Evolutionary conservation across 345 rosid species (phyloP).

Genomic region (Rhodamnia rubescens): DNA sequence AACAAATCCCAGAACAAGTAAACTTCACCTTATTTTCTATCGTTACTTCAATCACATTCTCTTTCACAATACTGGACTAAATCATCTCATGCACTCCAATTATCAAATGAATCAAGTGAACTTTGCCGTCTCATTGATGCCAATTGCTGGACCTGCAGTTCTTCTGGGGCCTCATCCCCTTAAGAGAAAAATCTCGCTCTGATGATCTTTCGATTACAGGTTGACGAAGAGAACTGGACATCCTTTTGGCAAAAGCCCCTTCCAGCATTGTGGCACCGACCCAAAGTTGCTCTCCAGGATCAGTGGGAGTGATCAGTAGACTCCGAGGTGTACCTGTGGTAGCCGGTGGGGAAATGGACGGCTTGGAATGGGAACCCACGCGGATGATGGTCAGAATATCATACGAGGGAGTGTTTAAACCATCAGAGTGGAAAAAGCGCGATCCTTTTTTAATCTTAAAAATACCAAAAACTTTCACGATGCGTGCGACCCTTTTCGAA

Average conservation of each 20-base stretch:
- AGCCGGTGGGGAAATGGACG: conserved; percentile 66
- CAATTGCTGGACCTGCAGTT: conserved; percentile 24
- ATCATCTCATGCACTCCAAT: no score
- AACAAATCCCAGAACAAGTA: neutral
- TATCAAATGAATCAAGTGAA: conserved; percentile 9
- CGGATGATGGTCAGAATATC: no score
- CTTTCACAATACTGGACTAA: no score
- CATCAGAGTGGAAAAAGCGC: no score
- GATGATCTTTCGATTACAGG: conserved; percentile 29
- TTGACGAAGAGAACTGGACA: conserved; percentile 49
- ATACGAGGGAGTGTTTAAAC: no score
- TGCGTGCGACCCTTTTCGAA: no score
- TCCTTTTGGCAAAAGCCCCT: conserved; percentile 30
- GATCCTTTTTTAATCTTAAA: no score
- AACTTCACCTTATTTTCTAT: neutral
- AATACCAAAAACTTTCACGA: no score
- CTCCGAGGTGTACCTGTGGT: conserved; percentile 70
- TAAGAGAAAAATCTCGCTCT: conserved; percentile 66
- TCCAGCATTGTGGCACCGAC: no score
- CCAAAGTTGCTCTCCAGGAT: no score
- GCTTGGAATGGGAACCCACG: conserved; percentile 50
- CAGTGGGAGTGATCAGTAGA: conserved; percentile 19
- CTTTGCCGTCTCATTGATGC: conserved; percentile 59
- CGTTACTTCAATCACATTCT: neutral
- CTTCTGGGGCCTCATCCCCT: conserved; percentile 57